phyloP scores from a whole-genome alignment of 1,284 basidiomycete genomes.

The Cutaneotrichosporon mucoides region DNA sequence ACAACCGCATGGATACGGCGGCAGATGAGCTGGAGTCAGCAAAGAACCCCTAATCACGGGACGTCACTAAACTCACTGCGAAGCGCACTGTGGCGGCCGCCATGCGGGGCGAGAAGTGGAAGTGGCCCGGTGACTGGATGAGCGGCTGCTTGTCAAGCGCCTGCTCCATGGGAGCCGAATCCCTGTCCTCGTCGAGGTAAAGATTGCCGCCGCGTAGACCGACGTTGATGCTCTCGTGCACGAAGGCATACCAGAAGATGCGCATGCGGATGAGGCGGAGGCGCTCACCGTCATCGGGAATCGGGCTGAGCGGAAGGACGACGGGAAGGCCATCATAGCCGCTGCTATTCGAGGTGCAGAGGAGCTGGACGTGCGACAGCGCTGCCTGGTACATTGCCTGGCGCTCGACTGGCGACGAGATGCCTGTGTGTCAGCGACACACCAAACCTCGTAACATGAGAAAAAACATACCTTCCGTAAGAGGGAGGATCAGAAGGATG shows the following conservation, averaged over 20 bases:
- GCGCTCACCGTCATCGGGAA: conserved; percentile 53
- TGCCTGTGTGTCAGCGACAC: conserved; percentile 40
- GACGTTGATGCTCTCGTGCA: conserved; percentile 70
- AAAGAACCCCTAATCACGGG: too few relatives aligned
- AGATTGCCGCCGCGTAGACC: conserved; percentile 74
- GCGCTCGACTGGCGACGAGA: conserved; percentile 56
- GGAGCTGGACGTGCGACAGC: conserved; percentile 62
- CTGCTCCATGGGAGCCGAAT: conserved; percentile 5
- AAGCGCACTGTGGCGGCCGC: conserved; percentile 66
- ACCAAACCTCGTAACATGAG: not conserved
- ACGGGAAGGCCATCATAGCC: conserved; percentile 49
- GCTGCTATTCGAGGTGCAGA: conserved; percentile 60
- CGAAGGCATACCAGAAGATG: conserved; percentile 76
- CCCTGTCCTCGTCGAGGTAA: conserved; percentile 55
- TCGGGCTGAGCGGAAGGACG: conserved; percentile 47
- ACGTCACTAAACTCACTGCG: conserved; percentile 35
- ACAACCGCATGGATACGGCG: conserved; percentile 67
- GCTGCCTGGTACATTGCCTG: conserved; percentile 61
- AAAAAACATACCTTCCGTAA: conserved; percentile 65
- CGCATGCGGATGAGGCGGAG: conserved; percentile 58
- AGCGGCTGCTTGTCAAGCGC: conserved; percentile 7
- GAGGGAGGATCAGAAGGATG: conserved; percentile 68
- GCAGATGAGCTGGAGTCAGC: conserved; percentile 55
- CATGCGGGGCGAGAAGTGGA: conserved; percentile 48
- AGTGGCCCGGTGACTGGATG: conserved; percentile 11